Percentiles rank a stretch among this genome's conserved stretches.
phyloP scores from a whole-genome alignment of 352 stramenopile species.

The Phytophthora sp. region DNA sequence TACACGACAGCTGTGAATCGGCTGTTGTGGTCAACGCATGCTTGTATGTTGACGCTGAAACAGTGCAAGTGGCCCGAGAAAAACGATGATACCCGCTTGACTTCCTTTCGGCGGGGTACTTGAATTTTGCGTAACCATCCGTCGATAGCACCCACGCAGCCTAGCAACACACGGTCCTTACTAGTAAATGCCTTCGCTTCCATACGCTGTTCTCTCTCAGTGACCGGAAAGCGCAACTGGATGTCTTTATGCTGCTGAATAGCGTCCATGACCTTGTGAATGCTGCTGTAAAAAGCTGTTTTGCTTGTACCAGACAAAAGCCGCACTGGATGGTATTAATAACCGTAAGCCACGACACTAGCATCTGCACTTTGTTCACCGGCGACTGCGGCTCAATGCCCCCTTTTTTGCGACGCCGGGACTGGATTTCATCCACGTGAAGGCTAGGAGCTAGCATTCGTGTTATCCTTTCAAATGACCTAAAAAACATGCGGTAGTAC shows the following conservation, averaged over 20 bases:
- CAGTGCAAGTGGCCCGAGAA: no score
- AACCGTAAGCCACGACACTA: conserved; percentile 1
- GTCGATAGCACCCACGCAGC: neutral
- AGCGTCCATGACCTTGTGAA: conserved; percentile 7
- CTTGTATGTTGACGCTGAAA: no score
- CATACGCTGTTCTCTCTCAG: neutral
- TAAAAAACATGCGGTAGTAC: conserved; percentile 5
- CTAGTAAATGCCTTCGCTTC: neutral
- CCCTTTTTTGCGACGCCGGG: neutral
- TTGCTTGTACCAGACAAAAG: neutral
- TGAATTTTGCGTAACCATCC: neutral
- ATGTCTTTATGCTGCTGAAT: neutral
- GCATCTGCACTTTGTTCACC: conserved; percentile 6
- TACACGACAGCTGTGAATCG: no score
- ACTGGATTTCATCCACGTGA: neutral
- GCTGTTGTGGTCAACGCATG: no score
- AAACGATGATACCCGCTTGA: no score
- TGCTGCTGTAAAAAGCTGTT: neutral
- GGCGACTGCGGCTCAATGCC: neutral
- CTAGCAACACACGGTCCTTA: neutral
- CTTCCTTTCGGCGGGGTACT: no score
- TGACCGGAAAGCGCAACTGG: neutral
- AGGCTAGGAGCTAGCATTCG: neutral
- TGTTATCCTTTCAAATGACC: neutral
- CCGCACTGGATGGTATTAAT: conserved; percentile 3